Evolutionary conservation across 2,329 filamentous ascomycete genomes (phyloP).

Genomic region (Helicocarpus griseus): DNA sequence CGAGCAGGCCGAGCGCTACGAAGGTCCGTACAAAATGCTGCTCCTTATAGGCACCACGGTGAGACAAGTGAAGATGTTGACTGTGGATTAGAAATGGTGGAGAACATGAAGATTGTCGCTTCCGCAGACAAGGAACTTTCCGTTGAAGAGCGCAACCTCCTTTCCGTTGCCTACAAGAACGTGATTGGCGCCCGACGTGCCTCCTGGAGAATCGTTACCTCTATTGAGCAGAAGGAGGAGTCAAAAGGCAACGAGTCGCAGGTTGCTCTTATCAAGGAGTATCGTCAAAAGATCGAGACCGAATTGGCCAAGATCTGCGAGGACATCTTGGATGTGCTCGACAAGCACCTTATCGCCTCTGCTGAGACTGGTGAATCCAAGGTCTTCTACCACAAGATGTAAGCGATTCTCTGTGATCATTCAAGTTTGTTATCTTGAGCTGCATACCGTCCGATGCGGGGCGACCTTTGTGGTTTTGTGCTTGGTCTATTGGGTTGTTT

Average conservation of each 20-base stretch:
- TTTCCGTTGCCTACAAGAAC: constrained; percentile 98
- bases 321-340: constrained; percentile 89
- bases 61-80: not conserved
- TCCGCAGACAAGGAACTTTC: constrained; percentile 73
- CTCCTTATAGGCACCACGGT: not conserved
- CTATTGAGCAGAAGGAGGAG: constrained; percentile 99
- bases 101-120: constrained; percentile 99
- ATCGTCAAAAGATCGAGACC: constrained; percentile 95
- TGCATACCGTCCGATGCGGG: not conserved
- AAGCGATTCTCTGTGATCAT: constrained; percentile 25
- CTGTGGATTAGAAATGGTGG: constrained; percentile 75
- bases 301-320: constrained; percentile 97
- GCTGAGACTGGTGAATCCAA: constrained; percentile 95
- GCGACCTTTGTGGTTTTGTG: not conserved
- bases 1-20: constrained; percentile 99
- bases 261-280: constrained; percentile 89
- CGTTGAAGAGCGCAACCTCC: constrained; percentile 94
- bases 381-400: constrained; percentile 99
- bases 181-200: constrained; percentile 94
- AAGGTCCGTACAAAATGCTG: constrained; percentile 57
- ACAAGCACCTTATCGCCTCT: constrained; percentile 87
- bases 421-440: constrained; percentile 3
- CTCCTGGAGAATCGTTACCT: constrained; percentile 96
- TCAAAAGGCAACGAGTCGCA: constrained; percentile 94
- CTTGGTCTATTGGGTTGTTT: constrained; percentile 12